These are phyloP conservation scores for Ligustrum vulgare DNA, from an alignment of 257 asterid genomes.

Conservation along the genomic window DNA sequence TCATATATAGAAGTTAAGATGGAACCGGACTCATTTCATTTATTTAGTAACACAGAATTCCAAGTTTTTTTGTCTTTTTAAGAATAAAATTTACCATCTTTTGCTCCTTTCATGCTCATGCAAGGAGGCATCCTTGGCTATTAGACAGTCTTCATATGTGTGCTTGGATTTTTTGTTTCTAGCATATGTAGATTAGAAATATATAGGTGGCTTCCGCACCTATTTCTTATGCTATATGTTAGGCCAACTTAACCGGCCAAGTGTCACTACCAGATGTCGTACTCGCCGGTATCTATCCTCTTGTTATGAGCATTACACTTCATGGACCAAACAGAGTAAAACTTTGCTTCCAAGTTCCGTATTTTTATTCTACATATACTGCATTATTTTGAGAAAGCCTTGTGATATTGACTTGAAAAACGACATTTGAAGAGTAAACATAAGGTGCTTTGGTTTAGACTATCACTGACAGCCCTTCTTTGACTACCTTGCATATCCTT, in stretches of 20 bases:
- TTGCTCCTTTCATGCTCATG: neutral
- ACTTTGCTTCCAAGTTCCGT: neutral
- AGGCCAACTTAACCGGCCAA: conserved; percentile 10
- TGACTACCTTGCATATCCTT: neutral
- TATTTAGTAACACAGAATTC: neutral
- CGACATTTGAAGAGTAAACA: neutral
- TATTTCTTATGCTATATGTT: conserved; percentile 3
- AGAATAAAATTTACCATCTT: neutral
- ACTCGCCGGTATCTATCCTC: conserved; percentile 3
- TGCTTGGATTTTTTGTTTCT: neutral
- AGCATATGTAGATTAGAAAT: neutral
- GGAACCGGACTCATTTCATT: neutral
- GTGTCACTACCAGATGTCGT: conserved; percentile 14
- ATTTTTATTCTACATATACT: neutral
- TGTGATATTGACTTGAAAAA: neutral
- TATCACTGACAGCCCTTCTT: neutral
- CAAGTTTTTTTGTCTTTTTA: neutral
- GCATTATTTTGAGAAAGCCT: neutral
- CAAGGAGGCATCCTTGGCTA: neutral
- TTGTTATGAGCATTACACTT: conserved; percentile 3
- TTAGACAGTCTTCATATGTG: neutral
- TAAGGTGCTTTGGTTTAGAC: neutral
- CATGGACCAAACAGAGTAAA: neutral
- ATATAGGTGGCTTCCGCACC: neutral
- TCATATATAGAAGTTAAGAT: neutral